Evolutionary conservation across 345 rosid genomes (phyloP).

Genomic region (Sonneratia alba): DNA sequence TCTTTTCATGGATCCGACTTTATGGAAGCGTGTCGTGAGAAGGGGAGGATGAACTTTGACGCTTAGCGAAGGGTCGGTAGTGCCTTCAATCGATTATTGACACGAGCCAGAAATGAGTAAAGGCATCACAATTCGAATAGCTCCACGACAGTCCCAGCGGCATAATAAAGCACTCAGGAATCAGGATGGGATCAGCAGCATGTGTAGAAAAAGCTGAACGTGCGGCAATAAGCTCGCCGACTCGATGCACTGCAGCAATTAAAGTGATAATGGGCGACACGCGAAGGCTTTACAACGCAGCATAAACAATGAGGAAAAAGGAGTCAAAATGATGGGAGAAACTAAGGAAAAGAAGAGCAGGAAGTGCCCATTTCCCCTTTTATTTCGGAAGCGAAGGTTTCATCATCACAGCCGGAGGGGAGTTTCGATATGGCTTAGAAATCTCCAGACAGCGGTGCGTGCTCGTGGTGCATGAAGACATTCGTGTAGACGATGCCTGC

Average conservation of each 20-base stretch:
- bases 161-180: too few species aligned
- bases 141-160: too few species aligned
- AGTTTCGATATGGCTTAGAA: slow-evolving; percentile 14
- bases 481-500: slow-evolving; percentile 71
- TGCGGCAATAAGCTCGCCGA: slow-evolving; percentile 2
- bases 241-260: neutral
- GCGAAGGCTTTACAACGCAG: slow-evolving; percentile 12
- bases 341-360: slow-evolving; percentile 7
- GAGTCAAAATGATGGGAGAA: neutral
- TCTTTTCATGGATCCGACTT: neutral
- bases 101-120: slow-evolving; percentile 7
- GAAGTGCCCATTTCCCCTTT: slow-evolving; percentile 13
- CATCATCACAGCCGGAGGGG: neutral
- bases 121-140: neutral
- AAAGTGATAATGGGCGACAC: slow-evolving; percentile 6
- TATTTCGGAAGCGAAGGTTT: slow-evolving; percentile 6
- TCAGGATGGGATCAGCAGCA: neutral
- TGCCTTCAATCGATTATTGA: slow-evolving; percentile 6
- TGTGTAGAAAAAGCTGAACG: neutral
- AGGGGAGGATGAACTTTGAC: neutral
- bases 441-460: slow-evolving; percentile 41
- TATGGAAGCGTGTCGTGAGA: neutral
- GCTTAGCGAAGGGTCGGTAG: neutral
- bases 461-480: slow-evolving; percentile 48
- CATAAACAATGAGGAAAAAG: neutral